Base-by-base conservation (phyloP, 129 eudicot genomes). In the Pseudognaphalium luteoalbum region DNA sequence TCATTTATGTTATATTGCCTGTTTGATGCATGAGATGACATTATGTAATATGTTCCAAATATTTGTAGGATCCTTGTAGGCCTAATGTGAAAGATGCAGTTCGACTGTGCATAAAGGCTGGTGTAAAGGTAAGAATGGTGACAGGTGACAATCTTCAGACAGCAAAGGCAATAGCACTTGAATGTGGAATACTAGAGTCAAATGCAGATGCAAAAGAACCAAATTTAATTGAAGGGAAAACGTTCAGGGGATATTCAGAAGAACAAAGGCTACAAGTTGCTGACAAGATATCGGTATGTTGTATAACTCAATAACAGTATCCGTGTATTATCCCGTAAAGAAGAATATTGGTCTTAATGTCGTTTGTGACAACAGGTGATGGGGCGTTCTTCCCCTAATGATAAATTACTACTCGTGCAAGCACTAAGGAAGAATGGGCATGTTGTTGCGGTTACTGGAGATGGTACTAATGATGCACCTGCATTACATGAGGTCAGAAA, bases 381-480 rank as follows among this genome's bases (percentile, higher is more conserved):
- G 98, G 98, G 98, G 56, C 84, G 98, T 71, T 93, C 98, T 47
- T 93, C 98, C 6, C 98, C 98, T 14, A 93, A 90, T 82, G 98
- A 93, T 76, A 93, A 93, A 80, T 91, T 93, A 59, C 83, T 93
- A 83, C 96, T 93, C 60, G 98, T 93, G 68, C 92, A 93, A 93
- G 96, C 98, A 71, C 69, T 93, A 58, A 90, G 96, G 83, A 93
- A 82, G 82, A 85, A 66, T 14, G 96, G 91, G 8, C 97, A 93
- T 74, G 98, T 93, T 76, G 98, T 93, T 76, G 98, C 96, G 61
- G 98, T 93, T 52, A 93, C 98, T 70, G 98, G 98, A 78, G 98
- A 93, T 79, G 98, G 98, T n/a, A 93, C 98, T 69, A 93, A 93
- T 72, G 98, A 93, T 85, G 98, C 98, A 68, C 98, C 98, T 78